Percentiles rank a stretch among this genome's conserved stretches.
Conservation (phyloP, 495 filamentous ascomycete species). For the Penicillium bialowiezense region DNA sequence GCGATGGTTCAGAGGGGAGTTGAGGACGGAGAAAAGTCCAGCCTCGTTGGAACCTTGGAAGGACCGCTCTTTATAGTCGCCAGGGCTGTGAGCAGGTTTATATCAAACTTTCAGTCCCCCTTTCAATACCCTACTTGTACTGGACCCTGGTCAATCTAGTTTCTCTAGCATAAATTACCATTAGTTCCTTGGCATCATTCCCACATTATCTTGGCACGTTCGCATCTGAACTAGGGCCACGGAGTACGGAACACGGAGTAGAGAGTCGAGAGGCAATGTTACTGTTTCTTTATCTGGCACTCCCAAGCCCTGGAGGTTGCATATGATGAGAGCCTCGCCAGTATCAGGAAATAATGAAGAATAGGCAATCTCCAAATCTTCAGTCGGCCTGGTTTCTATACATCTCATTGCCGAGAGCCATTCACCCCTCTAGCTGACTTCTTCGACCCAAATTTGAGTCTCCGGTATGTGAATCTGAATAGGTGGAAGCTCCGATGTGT, state of each 20-base stretch:
- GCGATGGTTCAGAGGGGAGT: constrained; percentile 10
- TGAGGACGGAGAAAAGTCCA: constrained; percentile 10
- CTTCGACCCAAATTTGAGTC: too few relatives aligned
- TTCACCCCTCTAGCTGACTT: too few relatives aligned
- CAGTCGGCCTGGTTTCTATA: too few relatives aligned
- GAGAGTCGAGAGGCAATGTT: constrained; percentile 5
- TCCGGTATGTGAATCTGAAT: too few relatives aligned
- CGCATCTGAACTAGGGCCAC: constrained; percentile 1
- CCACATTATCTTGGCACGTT: constrained; percentile 6
- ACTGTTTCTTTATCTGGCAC: background rate
- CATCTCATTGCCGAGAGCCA: too few relatives aligned
- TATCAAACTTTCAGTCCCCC: constrained; percentile 9
- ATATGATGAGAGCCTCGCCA: too few relatives aligned
- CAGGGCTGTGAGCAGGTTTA: constrained; percentile 7
- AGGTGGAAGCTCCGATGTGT: too few relatives aligned
- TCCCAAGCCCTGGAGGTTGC: too few relatives aligned
- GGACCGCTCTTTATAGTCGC: constrained; percentile 8
- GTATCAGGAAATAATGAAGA: too few relatives aligned
- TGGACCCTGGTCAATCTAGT: constrained; percentile 5
- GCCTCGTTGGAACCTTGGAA: constrained; percentile 9
- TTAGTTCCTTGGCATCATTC: constrained; percentile 12
- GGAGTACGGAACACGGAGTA: constrained; percentile 3
- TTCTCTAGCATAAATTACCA: constrained; percentile 9
- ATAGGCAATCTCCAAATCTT: too few relatives aligned
- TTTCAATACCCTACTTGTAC: constrained; percentile 8